Evolutionary conservation across 768 basidiomycete genomes (phyloP), one percentile per base, ranked within the genome.

Genomic region (Mycena albidolilacea): DNA sequence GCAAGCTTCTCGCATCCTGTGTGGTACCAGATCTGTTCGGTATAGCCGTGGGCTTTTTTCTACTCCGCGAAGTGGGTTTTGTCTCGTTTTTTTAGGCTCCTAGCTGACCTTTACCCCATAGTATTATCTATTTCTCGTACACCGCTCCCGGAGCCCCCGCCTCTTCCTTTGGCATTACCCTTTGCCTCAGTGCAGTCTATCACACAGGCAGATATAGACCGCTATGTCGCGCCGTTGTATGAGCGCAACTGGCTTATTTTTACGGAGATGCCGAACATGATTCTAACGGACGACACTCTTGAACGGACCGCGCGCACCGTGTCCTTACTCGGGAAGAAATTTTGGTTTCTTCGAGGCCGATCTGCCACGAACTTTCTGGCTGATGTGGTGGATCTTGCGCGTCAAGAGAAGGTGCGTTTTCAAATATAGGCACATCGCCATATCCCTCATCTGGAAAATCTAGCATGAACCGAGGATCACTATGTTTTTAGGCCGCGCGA

Each of bases 261-360:
- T 55, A 39, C 43, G 54, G 69, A 70, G 54, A 44, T 70, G 60
- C 73, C 64, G 57, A 74, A 65, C 50, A 17, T 74, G n/a, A 58
- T 55, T 50, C 37, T 74, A n/a, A 41, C 19, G 7, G 55, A 59
- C 30, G 61, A 67, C 54, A 6, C 46, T 12, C 61, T 74, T 23
- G 69, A 57, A 15, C 23, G 69, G 58, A 19, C 46, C 12, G 44
- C 64, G 23, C 69, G 54, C 12, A 58, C 21, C 41, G 69, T 67
- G 30, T 44, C 63, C n/a, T n/a, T 74, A 60, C 73, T 74, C 35
- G 73, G 69, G 15, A 74, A 74, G 62, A 74, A 74, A 58, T 74
- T 74, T 46, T 35, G 48, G 52, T 74, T 74, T 48, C 64, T 62
- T 10, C 50, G 64, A 4, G 43, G 52, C 21, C 52, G 52, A 7